Percentiles rank a stretch among this genome's conserved stretches.
phyloP scores from a whole-genome alignment of 2,329 filamentous ascomycete species.

The Cylindrodendrum hubeiense region DNA sequence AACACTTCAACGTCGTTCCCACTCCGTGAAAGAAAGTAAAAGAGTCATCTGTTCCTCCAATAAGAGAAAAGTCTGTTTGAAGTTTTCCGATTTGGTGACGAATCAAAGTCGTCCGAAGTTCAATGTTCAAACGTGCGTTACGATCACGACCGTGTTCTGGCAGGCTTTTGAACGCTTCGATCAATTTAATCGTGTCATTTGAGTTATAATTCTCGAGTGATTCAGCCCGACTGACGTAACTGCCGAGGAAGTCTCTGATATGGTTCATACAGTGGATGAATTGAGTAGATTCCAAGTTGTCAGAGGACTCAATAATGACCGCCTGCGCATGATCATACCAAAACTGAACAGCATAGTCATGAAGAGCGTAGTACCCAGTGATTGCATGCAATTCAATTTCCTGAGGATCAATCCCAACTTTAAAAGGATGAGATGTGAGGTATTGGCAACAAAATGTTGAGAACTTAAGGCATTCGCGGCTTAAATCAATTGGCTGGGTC shows the following conservation, averaged over 20 bases:
- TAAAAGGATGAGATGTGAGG: slow-evolving; percentile 21
- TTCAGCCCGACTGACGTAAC: too few species aligned
- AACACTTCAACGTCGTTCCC: slow-evolving; percentile 11
- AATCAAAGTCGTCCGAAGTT: slow-evolving; percentile 10
- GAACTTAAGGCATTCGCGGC: slow-evolving; percentile 10
- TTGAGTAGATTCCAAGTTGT: neutral
- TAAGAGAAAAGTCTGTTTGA: too few species aligned
- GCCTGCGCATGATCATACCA: slow-evolving; percentile 33
- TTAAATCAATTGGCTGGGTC: too few species aligned
- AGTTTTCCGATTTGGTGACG: slow-evolving; percentile 14
- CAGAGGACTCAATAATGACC: too few species aligned
- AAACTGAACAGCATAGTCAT: slow-evolving; percentile 25
- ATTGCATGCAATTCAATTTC: neutral
- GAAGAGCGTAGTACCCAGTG: slow-evolving; percentile 15
- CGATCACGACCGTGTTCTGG: slow-evolving; percentile 4
- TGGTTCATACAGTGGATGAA: neutral
- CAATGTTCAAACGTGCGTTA: slow-evolving; percentile 6
- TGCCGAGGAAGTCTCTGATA: too few species aligned
- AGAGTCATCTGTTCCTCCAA: too few species aligned
- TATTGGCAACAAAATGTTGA: slow-evolving; percentile 18
- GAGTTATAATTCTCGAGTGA: too few species aligned
- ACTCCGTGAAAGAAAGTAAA: slow-evolving; percentile 1
- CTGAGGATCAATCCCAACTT: neutral
- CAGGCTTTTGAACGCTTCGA: neutral
- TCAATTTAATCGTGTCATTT: neutral